Evolutionary conservation across 495 filamentous ascomycete species (phyloP).

Genomic region (Trypethelium eluteriae): DNA sequence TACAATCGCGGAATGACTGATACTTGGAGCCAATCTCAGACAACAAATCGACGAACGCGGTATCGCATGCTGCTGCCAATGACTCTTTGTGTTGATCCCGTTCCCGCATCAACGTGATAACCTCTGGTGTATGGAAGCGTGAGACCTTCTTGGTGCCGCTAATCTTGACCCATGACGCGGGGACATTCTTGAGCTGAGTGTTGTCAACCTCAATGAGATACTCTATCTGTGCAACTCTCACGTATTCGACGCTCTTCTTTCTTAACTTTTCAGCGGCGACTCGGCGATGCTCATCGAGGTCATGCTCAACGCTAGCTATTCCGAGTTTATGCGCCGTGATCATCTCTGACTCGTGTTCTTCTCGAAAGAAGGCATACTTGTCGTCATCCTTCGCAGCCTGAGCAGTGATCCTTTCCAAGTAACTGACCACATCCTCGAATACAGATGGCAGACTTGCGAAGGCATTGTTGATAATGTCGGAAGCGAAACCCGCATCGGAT

Average conservation of each 20-base stretch:
- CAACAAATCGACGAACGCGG: slow-evolving; percentile 66
- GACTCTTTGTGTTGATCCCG: slow-evolving; percentile 93
- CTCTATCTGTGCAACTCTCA: slow-evolving; percentile 80
- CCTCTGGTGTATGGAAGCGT: slow-evolving; percentile 90
- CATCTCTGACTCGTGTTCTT: slow-evolving; percentile 73
- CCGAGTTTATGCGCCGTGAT: slow-evolving; percentile 84
- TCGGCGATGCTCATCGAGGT: slow-evolving; percentile 67
- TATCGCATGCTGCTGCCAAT: slow-evolving; percentile 83
- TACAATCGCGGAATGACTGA: slow-evolving; percentile 77
- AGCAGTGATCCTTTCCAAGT: slow-evolving; percentile 77
- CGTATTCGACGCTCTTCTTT: slow-evolving; percentile 64
- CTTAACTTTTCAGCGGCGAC: slow-evolving; percentile 61
- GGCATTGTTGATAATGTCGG: slow-evolving; percentile 60
- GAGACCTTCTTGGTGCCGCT: slow-evolving; percentile 88
- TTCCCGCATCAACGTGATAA: slow-evolving; percentile 72
- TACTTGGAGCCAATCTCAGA: slow-evolving; percentile 69
- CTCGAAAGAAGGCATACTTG: slow-evolving; percentile 88
- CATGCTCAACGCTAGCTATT: slow-evolving; percentile 82
- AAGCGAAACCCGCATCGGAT: slow-evolving; percentile 65
- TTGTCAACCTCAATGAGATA: slow-evolving; percentile 91
- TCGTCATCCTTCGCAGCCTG: slow-evolving; percentile 79
- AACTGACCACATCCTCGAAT: slow-evolving; percentile 55
- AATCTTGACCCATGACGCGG: slow-evolving; percentile 89
- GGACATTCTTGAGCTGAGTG: slow-evolving; percentile 69
- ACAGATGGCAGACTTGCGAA: slow-evolving; percentile 74